A percentile compares a stretch with the other conserved stretches of the same genome.
phyloP scores from a whole-genome alignment of 768 basidiomycete genomes.

The Tricholoma terreum region DNA sequence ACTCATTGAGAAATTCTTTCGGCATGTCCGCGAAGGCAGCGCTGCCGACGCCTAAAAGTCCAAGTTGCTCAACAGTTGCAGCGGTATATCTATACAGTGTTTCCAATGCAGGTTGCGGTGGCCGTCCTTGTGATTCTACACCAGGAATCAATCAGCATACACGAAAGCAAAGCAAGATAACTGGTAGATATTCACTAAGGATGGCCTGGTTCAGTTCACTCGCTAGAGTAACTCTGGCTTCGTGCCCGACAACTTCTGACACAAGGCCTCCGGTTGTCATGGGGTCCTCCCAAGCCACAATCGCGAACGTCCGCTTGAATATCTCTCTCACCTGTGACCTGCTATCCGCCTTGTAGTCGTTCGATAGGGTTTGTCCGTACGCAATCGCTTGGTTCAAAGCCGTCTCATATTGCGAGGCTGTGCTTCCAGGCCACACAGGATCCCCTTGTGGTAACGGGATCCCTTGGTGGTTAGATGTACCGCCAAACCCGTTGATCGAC shows the following conservation, averaged over 20 bases:
- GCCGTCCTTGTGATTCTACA: conserved; percentile 75
- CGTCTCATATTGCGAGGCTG: conserved; percentile 43
- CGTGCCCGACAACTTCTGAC: conserved; percentile 65
- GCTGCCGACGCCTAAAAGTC: conserved; percentile 64
- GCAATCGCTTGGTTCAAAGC: conserved; percentile 63
- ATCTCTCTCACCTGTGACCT: conserved; percentile 63
- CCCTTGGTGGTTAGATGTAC: conserved; percentile 16
- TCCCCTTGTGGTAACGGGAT: conserved; percentile 6
- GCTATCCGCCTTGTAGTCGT: conserved; percentile 61
- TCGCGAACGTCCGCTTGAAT: conserved; percentile 72
- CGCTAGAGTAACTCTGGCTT: conserved; percentile 61
- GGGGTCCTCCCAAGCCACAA: conserved; percentile 80
- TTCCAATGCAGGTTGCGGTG: conserved; percentile 69
- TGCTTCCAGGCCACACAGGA: conserved; percentile 14
- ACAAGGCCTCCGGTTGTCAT: conserved; percentile 61
- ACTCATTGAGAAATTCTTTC: conserved; percentile 64
- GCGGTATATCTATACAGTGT: conserved; percentile 73
- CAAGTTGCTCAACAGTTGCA: conserved; percentile 68
- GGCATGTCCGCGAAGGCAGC: conserved; percentile 82
- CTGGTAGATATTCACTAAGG: conserved; percentile 51
- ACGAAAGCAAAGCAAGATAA: not conserved
- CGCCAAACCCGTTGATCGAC: conserved; percentile 26
- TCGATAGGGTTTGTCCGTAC: conserved; percentile 72
- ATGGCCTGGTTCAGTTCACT: conserved; percentile 82
- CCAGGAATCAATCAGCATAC: conserved; percentile 9